A percentile compares a stretch with the other conserved stretches of the same genome.
Evolutionary conservation across 1,139 yeast genomes (phyloP).

Genomic region (Yamadazyma sp.): DNA sequence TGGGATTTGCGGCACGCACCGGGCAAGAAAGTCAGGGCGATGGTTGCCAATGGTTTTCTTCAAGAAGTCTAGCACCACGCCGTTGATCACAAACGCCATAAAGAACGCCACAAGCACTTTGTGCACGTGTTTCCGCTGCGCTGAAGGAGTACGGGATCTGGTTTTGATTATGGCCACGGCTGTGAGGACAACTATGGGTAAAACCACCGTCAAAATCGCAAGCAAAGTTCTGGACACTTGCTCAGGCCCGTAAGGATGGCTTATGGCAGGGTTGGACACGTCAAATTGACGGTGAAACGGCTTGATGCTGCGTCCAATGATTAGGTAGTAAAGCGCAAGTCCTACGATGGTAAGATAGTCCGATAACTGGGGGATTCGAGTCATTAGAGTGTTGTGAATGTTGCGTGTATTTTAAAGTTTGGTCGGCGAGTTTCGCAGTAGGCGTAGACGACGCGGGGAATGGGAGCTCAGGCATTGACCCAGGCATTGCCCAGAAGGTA

Average conservation of each 20-base stretch:
- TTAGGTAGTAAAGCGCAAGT: constrained; percentile 4
- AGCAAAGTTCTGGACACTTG: constrained; percentile 25
- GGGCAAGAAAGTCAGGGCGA: constrained; percentile 73
- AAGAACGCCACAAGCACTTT: constrained; percentile 53
- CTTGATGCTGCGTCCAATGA: constrained; percentile 7
- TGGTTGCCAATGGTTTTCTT: constrained; percentile 80
- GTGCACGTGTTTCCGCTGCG: constrained; percentile 23
- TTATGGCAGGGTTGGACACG: constrained; percentile 30
- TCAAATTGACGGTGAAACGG: constrained; percentile 38
- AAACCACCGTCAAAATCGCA: constrained; percentile 24
- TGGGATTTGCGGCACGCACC: constrained; percentile 54
- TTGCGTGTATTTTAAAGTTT: not conserved
- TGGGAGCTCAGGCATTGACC: not conserved
- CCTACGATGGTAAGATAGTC: constrained; percentile 5
- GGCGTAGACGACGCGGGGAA: not conserved
- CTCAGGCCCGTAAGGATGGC: constrained; percentile 47
- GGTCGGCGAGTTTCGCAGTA: not conserved
- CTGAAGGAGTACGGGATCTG: not conserved
- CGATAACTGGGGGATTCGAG: not conserved
- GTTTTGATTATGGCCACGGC: constrained; percentile 4
- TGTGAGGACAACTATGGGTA: constrained; percentile 22
- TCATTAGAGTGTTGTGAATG: not conserved
- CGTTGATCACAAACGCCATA: constrained; percentile 52
- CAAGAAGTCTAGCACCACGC: constrained; percentile 61
- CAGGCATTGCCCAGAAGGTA: no score